Percentiles rank a stretch among this genome's conserved stretches.
Conservation (phyloP, 441 rosid species). For the Brassica hybrid region DNA sequence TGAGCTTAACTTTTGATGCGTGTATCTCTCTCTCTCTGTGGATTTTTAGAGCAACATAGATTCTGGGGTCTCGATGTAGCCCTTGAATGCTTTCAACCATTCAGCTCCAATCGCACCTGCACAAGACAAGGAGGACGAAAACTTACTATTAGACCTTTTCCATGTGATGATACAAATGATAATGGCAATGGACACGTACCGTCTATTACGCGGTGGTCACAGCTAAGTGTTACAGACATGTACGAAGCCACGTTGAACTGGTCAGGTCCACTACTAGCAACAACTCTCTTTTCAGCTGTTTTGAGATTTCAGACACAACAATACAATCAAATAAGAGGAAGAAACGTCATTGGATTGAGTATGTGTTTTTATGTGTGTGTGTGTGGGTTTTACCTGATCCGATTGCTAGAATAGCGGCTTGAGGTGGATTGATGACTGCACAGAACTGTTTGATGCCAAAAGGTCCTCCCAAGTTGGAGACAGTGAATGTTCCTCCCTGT, state of each 20-base stretch:
- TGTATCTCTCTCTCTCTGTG: conserved; percentile 25
- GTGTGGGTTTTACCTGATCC: conserved; percentile 68
- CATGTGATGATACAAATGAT: neutral
- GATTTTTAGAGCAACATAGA: conserved; percentile 79
- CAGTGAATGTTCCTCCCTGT: conserved; percentile 97
- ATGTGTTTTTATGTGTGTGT: neutral
- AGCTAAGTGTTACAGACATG: conserved; percentile 87
- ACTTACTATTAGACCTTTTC: conserved; percentile 13
- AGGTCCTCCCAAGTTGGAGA: conserved; percentile 97
- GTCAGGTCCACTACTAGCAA: conserved; percentile 71
- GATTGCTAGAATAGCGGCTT: conserved; percentile 92
- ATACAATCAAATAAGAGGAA: conserved; percentile 9
- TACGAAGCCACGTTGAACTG: conserved; percentile 76
- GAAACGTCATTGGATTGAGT: conserved; percentile 1
- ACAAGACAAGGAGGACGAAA: conserved; percentile 2
- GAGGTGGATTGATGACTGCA: conserved; percentile 96
- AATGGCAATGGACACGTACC: conserved; percentile 46
- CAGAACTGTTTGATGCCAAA: conserved; percentile 94
- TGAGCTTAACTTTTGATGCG: conserved; percentile 28
- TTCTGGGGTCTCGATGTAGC: conserved; percentile 91
- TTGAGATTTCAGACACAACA: conserved; percentile 22
- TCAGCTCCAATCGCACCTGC: conserved; percentile 94
- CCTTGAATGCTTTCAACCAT: conserved; percentile 94
- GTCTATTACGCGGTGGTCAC: conserved; percentile 94
- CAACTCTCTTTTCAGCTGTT: conserved; percentile 89